phyloP scores from a whole-genome alignment of 257 asterid species.

The Ocimum tenuiflorum region DNA sequence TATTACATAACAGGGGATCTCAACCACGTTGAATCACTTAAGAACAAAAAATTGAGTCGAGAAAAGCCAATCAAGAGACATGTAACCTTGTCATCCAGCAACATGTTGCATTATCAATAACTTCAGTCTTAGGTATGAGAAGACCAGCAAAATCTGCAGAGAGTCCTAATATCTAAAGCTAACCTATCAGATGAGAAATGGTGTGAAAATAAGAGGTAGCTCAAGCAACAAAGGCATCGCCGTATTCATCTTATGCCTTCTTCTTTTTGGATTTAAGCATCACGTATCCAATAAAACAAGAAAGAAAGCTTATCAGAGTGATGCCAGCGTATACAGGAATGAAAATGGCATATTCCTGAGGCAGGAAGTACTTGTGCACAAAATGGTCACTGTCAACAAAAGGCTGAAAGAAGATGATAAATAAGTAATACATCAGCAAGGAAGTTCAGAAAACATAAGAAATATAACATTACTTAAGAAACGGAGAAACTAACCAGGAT shows the following conservation, averaged over 20 bases:
- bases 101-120: too few relatives aligned
- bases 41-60: too few relatives aligned
- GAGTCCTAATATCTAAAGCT: neutral
- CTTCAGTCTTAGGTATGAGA: neutral
- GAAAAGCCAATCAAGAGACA: neutral
- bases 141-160: neutral
- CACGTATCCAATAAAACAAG: slow-evolving; percentile 64
- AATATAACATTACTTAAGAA: neutral
- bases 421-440: neutral
- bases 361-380: slow-evolving; percentile 84
- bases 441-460: neutral
- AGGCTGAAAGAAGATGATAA: slow-evolving; percentile 50
- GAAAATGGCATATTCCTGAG: slow-evolving; percentile 69
- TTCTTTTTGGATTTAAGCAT: slow-evolving; percentile 89
- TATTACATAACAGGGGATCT: too few relatives aligned
- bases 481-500: slow-evolving; percentile 51
- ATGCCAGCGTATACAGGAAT: slow-evolving; percentile 63
- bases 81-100: neutral
- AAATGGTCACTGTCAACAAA: slow-evolving; percentile 77
- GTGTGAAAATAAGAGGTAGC: neutral
- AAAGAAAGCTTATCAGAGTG: slow-evolving; percentile 54
- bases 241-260: slow-evolving; percentile 38
- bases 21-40: too few relatives aligned
- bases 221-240: neutral
- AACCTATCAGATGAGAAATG: neutral